Evolutionary conservation across 306 rosid species (phyloP), one percentile per base, ranked within the genome.

Genomic region (Hippophae rhamnoides): DNA sequence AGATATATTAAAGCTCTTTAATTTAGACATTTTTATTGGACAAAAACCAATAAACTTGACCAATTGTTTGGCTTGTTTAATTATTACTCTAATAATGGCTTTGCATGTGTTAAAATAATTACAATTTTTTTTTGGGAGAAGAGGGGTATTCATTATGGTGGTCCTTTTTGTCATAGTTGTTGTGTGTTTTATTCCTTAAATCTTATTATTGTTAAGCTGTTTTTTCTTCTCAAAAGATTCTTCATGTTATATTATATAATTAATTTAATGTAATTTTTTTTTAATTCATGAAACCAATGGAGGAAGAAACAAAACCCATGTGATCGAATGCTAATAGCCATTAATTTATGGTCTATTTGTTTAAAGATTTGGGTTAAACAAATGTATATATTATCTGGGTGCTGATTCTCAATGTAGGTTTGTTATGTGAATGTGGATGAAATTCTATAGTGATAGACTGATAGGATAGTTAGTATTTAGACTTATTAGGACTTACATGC

Each of bases 31-130:
- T 74, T 80, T 84, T 76, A 78, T 76, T 84, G 76, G 83, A 79
- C 87, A 80, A 69, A 83, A 78, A 71, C 74, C 78, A 81, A 85
- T 78, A 81, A 85, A 76, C 90, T 71, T 79, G 72, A 75, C 79
- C 78, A 61, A 73, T 64, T 71, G 84, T 80, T 75, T 76, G 77
- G 77, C 83, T 82, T 76, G 89, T 80, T 88, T 81, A 18, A 18
- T 18, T 18, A 73, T 76, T 74, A 69, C 81, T 69, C 57, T 48
- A 13, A 5, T 68, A 70, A 64, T n/a, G n/a, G n/a, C n/a, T 66
- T 71, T 79, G 18, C 18, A 18, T 18, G 18, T 18, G 61, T 64
- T 66, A 54, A 54, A 64, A 68, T 58, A 58, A 74, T 66, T 67
- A 69, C 59, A 60, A 41, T 50, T 67, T 27, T 27, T 27, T 27